phyloP scores from a whole-genome alignment of 805 yeast genomes.

The Hanseniaspora jakobsenii region DNA sequence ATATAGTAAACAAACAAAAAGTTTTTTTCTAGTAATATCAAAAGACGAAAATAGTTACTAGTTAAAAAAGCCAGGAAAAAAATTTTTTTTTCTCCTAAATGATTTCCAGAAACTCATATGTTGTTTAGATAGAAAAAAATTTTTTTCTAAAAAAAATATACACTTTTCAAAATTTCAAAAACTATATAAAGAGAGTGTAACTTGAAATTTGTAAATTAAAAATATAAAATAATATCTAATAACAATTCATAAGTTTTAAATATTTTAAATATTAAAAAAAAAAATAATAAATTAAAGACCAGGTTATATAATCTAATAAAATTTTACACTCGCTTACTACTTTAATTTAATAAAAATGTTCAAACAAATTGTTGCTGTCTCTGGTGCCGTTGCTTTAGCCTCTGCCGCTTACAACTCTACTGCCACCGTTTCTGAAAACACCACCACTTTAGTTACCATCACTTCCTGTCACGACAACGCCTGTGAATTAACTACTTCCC shows the following conservation, averaged over 20 bases:
- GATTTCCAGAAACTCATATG: too few relatives aligned
- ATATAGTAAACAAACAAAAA: too few relatives aligned
- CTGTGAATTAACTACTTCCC: conserved; percentile 27
- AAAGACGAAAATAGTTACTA: too few relatives aligned
- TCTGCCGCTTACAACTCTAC: conserved; percentile 22
- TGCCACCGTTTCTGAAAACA: conserved; percentile 20
- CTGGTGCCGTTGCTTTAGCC: conserved; percentile 21
- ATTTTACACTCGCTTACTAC: conserved; percentile 19
- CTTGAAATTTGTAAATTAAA: too few relatives aligned
- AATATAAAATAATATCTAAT: neutral
- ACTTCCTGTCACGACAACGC: conserved; percentile 28
- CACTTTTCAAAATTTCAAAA: neutral
- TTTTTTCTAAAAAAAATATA: neutral
- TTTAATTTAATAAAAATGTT: conserved; percentile 16
- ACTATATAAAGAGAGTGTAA: conserved; percentile 8
- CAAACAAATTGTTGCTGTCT: conserved; percentile 30
- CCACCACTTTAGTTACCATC: conserved; percentile 30
- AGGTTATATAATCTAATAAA: conserved; percentile 14
- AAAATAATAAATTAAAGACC: conserved; percentile 1
- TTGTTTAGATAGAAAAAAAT: too few relatives aligned
- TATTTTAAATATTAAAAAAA: neutral
- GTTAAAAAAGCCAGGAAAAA: too few relatives aligned
- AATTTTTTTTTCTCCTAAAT: too few relatives aligned
- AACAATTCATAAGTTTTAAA: neutral
- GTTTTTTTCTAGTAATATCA: too few relatives aligned